Conservation (phyloP, 2,329 filamentous ascomycete species). For the Colletotrichum chrysophilum region DNA sequence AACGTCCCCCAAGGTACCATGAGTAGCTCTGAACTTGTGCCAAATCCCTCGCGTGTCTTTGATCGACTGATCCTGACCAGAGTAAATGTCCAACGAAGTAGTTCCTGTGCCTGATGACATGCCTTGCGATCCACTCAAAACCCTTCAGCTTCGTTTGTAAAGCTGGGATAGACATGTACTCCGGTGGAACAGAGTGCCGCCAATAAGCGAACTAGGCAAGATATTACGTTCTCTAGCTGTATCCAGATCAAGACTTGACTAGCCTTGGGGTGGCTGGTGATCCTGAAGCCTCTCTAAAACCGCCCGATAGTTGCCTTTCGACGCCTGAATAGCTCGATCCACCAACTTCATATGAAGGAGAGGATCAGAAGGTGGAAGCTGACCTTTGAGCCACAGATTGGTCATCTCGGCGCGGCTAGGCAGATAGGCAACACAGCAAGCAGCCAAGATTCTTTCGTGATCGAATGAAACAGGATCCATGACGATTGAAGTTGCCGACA, state of each 20-base stretch:
- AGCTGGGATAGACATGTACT: background rate
- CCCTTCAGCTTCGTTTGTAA: background rate
- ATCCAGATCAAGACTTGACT: background rate
- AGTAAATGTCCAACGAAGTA: background rate
- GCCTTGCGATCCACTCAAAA: background rate
- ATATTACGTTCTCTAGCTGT: background rate
- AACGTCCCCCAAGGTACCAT: background rate
- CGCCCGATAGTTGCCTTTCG: slow-evolving; percentile 35
- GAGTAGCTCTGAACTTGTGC: background rate
- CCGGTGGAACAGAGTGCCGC: background rate
- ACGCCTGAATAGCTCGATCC: slow-evolving; percentile 45
- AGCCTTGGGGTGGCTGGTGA: slow-evolving; percentile 2
- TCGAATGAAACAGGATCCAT: slow-evolving; percentile 85
- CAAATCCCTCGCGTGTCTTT: background rate
- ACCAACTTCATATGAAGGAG: slow-evolving; percentile 38
- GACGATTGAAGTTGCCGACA: slow-evolving; percentile 49
- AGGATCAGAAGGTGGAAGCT: slow-evolving; percentile 46
- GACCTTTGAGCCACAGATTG: slow-evolving; percentile 91
- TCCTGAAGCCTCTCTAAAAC: slow-evolving; percentile 11
- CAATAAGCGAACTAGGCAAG: background rate
- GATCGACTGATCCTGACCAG: background rate
- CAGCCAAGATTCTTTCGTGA: slow-evolving; percentile 77
- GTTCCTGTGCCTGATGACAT: background rate
- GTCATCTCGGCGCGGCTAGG: slow-evolving; percentile 89
- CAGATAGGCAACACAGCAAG: slow-evolving; percentile 90